phyloP scores from a whole-genome alignment of 164 flowering plant species.

The Litsea cubeba region DNA sequence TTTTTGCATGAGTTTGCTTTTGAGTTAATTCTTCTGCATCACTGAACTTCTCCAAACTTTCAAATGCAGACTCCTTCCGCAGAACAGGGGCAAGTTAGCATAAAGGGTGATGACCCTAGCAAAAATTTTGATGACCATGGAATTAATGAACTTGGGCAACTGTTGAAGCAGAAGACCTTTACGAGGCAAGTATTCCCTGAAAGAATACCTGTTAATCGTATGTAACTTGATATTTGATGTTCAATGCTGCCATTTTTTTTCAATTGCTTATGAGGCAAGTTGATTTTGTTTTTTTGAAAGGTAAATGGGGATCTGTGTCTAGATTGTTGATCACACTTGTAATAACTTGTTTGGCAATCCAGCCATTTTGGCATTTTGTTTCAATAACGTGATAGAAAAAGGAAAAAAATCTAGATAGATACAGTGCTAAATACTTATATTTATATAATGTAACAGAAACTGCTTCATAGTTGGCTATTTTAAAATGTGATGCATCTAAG shows the following conservation, averaged over 20 bases:
- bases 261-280: background rate
- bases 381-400: no score
- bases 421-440: no score
- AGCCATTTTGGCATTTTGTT: no score
- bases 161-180: constrained; percentile 68
- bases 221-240: background rate
- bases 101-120: constrained; percentile 12
- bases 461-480: no score
- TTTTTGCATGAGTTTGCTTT: background rate
- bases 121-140: constrained; percentile 19
- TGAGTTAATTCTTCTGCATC: background rate
- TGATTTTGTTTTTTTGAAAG: no score
- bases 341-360: no score
- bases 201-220: background rate
- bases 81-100: constrained; percentile 9
- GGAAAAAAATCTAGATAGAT: no score
- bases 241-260: background rate
- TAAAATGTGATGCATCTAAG: no score
- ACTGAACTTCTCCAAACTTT: background rate
- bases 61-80: constrained; percentile 22
- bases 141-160: constrained; percentile 50
- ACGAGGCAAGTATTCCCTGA: constrained; percentile 48
- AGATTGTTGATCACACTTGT: no score
- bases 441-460: no score
- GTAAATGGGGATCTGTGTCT: no score